Evolutionary conservation across 1,139 yeast genomes (phyloP).

Genomic region (Saccharomycopsis phalli): DNA sequence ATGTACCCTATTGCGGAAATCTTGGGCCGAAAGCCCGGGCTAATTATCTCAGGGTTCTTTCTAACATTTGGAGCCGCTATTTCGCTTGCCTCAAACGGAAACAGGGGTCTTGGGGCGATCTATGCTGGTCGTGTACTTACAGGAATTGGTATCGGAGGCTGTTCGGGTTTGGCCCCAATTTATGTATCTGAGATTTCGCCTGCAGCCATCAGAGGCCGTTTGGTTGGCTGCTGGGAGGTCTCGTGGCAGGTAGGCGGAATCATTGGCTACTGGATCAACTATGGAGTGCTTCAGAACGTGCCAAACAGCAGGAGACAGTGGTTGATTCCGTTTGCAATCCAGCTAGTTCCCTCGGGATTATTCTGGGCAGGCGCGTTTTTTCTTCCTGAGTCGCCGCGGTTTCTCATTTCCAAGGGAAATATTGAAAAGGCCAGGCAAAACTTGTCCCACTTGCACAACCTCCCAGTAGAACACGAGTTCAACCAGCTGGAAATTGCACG

Average conservation of each 20-base stretch:
- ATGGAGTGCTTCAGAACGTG: constrained; percentile 29
- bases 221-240: constrained; percentile 33
- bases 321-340: constrained; percentile 23
- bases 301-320: constrained; percentile 7
- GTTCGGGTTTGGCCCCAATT: constrained; percentile 1
- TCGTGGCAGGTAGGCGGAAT: constrained; percentile 29
- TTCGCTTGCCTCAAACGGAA: constrained; percentile 1
- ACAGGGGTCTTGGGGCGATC: background rate
- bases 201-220: constrained; percentile 11
- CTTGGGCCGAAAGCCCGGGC: constrained; percentile 1
- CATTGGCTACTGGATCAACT: constrained; percentile 30
- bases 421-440: constrained; percentile 30
- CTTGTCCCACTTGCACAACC: constrained; percentile 38
- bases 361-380: constrained; percentile 19
- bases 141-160: constrained; percentile 7
- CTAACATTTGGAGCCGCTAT: constrained; percentile 4
- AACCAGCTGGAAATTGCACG: constrained; percentile 43
- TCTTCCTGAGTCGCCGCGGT: constrained; percentile 43
- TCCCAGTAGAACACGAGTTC: constrained; percentile 43
- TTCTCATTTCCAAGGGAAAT: constrained; percentile 32
- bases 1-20: constrained; percentile 1
- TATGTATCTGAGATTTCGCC: constrained; percentile 6
- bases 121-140: constrained; percentile 7
- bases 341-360: constrained; percentile 35
- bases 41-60: constrained; percentile 3